Base-by-base conservation (phyloP, 257 asterid genomes). In the Ocimum tenuiflorum region DNA sequence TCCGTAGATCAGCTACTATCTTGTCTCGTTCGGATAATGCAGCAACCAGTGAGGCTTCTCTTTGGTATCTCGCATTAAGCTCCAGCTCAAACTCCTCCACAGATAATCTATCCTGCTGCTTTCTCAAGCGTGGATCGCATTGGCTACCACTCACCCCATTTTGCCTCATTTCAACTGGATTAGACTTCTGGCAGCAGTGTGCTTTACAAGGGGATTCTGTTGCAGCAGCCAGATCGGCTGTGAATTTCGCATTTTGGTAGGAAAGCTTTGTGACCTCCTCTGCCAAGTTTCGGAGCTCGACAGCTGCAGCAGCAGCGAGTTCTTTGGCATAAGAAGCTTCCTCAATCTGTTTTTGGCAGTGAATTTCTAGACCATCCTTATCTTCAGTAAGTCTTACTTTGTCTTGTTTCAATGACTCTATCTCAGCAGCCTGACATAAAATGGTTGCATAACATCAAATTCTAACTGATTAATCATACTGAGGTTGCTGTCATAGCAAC, bases 251-350 rank as follows among this genome's bases (percentile, higher is more conserved):
- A 33, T 88, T 86, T 69, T 82, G 82, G 72, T 86, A 88, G 69
- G 96, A 86, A 63, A 88, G 92, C 67, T 84, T 86, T 3, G 89
- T 84, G 48, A 86, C 91, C 80, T 88, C 95, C 73, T 80, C 91
- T 27, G 95, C 96, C 73, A 88, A 75, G 79, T 81, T 86, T 27
- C 84, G 86, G 46, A 88, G 96, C 80, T 88, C 96, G 43, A 81
- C 88, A 70, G 95, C 96, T 24, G 96, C 96, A 8, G 90, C 95
- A 17, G 89, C 79, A 6, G 96, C 96, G 17, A 88, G 83, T 73
- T 88, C 92, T 75, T 82, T 88, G 10, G 96, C 96, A 59, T 88
- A 86, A 14, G 80, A 78, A 69, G 92, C 87, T 81, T 88, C 96
- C 54, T 82, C 88, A 3, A 81, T 72, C 57, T 86, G 84, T 67